Conservation (phyloP, 2,329 filamentous ascomycete genomes). For the Penicillium sp. region DNA sequence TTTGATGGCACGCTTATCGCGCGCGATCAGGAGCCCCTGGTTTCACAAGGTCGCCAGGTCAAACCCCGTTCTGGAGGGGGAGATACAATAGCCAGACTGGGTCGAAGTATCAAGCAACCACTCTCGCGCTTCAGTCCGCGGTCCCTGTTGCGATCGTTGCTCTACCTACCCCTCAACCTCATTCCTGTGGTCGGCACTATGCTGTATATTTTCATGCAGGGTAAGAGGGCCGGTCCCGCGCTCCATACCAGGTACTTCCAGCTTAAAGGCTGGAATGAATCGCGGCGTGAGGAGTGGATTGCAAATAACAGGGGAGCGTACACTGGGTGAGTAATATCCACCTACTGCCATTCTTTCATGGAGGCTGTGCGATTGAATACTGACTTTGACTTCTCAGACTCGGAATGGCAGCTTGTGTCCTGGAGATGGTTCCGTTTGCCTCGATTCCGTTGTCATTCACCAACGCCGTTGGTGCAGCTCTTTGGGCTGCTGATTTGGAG, state of each 20-base stretch:
- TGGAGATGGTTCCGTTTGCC: slow-evolving; percentile 79
- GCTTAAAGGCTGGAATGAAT: slow-evolving; percentile 73
- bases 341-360: background rate
- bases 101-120: slow-evolving; percentile 54
- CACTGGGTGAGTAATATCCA: slow-evolving; percentile 61
- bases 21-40: slow-evolving; percentile 56
- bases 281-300: slow-evolving; percentile 65
- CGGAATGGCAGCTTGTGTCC: slow-evolving; percentile 74
- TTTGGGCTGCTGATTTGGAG: slow-evolving; percentile 92
- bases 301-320: slow-evolving; percentile 69
- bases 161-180: slow-evolving; percentile 89
- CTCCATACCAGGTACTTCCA: slow-evolving; percentile 74
- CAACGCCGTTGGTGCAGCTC: slow-evolving; percentile 83
- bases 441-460: slow-evolving; percentile 86
- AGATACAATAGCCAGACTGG: slow-evolving; percentile 55
- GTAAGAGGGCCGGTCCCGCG: slow-evolving; percentile 53
- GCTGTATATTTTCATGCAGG: slow-evolving; percentile 75
- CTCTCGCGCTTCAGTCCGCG: slow-evolving; percentile 49
- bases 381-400: slow-evolving; percentile 37
- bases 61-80: slow-evolving; percentile 46
- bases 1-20: slow-evolving; percentile 71
- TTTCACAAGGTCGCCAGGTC: slow-evolving; percentile 70
- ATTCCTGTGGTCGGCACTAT: slow-evolving; percentile 83
- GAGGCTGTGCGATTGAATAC: slow-evolving; percentile 8
- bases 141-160: slow-evolving; percentile 70